These are phyloP conservation scores for Lathyrus oleraceus DNA, from an alignment of 306 rosid genomes.

Conservation along the genomic window DNA sequence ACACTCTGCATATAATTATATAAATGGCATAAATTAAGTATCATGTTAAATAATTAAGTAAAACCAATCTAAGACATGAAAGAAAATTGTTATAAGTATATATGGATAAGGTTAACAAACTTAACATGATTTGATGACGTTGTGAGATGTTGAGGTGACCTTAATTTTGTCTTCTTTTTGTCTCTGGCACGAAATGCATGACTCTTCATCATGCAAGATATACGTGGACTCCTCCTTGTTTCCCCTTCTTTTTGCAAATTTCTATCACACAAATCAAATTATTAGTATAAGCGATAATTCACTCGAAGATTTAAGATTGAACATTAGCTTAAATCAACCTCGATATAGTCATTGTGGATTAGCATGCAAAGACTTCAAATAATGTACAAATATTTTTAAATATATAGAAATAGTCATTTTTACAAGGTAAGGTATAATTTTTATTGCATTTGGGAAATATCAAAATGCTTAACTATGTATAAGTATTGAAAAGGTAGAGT, in stretches of 20 bases:
- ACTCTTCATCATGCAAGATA: slow-evolving; percentile 47
- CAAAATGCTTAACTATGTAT: slow-evolving; percentile 37
- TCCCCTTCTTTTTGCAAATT: slow-evolving; percentile 49
- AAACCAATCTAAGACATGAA: neutral
- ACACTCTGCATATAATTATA: slow-evolving; percentile 40
- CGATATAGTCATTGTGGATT: slow-evolving; percentile 15
- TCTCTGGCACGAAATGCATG: slow-evolving; percentile 49
- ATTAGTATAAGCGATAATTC: neutral
- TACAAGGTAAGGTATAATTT: neutral
- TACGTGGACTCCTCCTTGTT: slow-evolving; percentile 57
- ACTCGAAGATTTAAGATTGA: neutral
- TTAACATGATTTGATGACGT: slow-evolving; percentile 33
- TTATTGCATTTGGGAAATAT: slow-evolving; percentile 45
- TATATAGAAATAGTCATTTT: neutral
- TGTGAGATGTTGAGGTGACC: slow-evolving; percentile 37
- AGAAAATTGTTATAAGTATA: neutral
- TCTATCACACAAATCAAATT: slow-evolving; percentile 28
- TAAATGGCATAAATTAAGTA: slow-evolving; percentile 16
- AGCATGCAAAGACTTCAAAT: neutral
- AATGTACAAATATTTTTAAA: neutral
- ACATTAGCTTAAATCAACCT: neutral
- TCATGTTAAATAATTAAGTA: neutral
- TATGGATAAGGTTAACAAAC: neutral
- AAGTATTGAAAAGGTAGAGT: neutral
- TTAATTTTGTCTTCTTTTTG: slow-evolving; percentile 44